phyloP scores from a whole-genome alignment of 495 filamentous ascomycete species.

The Aspergillus affinis region DNA sequence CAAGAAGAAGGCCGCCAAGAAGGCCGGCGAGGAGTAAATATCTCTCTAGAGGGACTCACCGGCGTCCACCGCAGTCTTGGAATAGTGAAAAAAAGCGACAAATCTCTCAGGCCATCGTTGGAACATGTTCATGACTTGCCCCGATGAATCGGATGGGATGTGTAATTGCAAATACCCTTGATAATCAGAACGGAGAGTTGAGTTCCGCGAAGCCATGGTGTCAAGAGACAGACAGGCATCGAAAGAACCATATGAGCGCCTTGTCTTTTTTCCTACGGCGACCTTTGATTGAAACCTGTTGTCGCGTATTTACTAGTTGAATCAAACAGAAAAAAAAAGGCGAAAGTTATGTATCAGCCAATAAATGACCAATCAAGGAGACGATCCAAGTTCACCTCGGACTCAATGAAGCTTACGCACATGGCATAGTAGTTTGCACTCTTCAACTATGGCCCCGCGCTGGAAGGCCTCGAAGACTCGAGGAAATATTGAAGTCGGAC shows the following conservation, averaged over 20 bases:
- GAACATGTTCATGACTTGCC: conserved; percentile 12
- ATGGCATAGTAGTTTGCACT: background rate
- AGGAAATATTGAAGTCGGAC: no score
- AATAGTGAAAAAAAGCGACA: conserved; percentile 11
- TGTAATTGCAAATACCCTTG: conserved; percentile 7
- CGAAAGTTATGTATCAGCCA: conserved; percentile 9
- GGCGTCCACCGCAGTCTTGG: conserved; percentile 13
- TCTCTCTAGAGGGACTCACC: conserved; percentile 4
- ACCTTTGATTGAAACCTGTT: conserved; percentile 1
- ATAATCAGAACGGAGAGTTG: conserved; percentile 2
- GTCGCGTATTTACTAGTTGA: conserved; percentile 6
- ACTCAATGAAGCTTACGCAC: background rate
- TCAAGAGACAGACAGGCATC: background rate
- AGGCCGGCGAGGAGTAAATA: conserved; percentile 61
- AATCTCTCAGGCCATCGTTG: conserved; percentile 9
- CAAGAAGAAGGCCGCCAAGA: conserved; percentile 89
- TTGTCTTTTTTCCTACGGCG: conserved; percentile 6
- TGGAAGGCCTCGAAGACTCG: no score
- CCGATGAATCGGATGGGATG: conserved; percentile 5
- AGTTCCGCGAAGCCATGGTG: conserved; percentile 2
- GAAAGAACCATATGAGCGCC: conserved; percentile 5
- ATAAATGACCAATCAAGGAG: conserved; percentile 1
- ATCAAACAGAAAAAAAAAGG: background rate
- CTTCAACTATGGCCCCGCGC: background rate
- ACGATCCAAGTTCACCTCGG: background rate